Base-by-base conservation (phyloP, 169 alveolate genomes). In the Plasmodium berghei region DNA sequence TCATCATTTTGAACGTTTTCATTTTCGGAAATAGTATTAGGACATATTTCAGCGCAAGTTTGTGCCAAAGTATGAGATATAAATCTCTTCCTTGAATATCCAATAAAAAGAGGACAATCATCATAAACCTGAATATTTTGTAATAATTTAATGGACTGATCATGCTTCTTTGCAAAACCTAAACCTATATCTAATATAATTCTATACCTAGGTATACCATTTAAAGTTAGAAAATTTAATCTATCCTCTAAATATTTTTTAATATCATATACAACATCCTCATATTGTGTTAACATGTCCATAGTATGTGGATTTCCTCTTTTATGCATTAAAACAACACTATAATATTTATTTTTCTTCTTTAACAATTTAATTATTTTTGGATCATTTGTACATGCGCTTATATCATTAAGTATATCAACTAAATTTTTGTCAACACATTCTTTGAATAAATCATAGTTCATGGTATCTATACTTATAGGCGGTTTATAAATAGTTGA, bases 131-230 rank as follows among this genome's bases (percentile, higher is more conserved):
- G 89, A 49, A 77, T 77, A 42, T 77, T 34, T 58, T 77, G 67
- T 70, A 77, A 64, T 14, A 77, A 55, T 42, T 77, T 64, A 63
- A 77, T 64, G 1, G 89, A 77, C 12, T 77, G 89, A 42, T 77
- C 89, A 45, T 77, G 89, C 28, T 77, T 77, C 55, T 77, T 77
- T 5, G 89, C 89, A 77, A 77, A 77, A 14, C 89, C 89, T 64
- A 77, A 45, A 18, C 89, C 89, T 6, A 77, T 45, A 52, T 77
- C 89, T 3, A 77, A 77, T 18, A 77, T 45, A 26, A 77, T 52
- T 54, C 89, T 67, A 69, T 77, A 77, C n/a, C 89, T 74, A 14
- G 89, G 89, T 77, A 77, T 64, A 26, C 89, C 89, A 77, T 77
- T 77, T 4, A 77, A 56, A 46, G 66, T 75, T 24, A 77, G 80